phyloP scores from a whole-genome alignment of 208 protist genomes.

The Crithidia mellificae region DNA sequence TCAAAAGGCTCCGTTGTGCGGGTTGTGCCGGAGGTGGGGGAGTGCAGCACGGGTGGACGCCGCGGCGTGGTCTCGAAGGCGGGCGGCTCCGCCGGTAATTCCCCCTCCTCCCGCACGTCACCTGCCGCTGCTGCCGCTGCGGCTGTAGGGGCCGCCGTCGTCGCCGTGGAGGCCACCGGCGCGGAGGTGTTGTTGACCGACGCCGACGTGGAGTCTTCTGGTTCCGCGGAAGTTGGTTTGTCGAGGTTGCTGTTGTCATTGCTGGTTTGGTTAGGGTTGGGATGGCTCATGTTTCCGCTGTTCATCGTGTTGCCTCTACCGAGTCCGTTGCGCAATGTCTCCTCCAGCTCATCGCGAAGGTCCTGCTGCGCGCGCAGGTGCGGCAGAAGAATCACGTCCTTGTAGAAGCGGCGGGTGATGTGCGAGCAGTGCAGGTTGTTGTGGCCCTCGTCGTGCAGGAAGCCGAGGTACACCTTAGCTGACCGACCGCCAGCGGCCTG shows the following conservation, averaged over 20 bases:
- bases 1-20: slow-evolving; percentile 17
- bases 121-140: background rate
- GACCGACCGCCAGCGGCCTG: slow-evolving; percentile 28
- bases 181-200: background rate
- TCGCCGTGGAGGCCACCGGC: background rate
- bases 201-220: background rate
- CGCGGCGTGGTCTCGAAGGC: background rate
- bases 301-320: background rate
- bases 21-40: slow-evolving; percentile 1
- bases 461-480: slow-evolving; percentile 37
- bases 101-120: background rate
- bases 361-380: slow-evolving; percentile 34
- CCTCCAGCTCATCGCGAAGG: slow-evolving; percentile 22
- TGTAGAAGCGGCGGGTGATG: slow-evolving; percentile 48
- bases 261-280: too few relatives aligned
- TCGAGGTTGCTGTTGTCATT: slow-evolving; percentile 1
- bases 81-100: background rate
- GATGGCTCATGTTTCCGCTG: too few relatives aligned
- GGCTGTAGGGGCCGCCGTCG: too few relatives aligned
- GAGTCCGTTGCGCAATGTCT: slow-evolving; percentile 17
- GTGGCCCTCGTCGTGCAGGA: slow-evolving; percentile 32
- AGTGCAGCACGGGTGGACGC: background rate
- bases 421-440: slow-evolving; percentile 41
- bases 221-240: background rate
- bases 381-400: slow-evolving; percentile 42